Conservation (phyloP, 495 filamentous ascomycete genomes). For the Jackrogersella minutella region DNA sequence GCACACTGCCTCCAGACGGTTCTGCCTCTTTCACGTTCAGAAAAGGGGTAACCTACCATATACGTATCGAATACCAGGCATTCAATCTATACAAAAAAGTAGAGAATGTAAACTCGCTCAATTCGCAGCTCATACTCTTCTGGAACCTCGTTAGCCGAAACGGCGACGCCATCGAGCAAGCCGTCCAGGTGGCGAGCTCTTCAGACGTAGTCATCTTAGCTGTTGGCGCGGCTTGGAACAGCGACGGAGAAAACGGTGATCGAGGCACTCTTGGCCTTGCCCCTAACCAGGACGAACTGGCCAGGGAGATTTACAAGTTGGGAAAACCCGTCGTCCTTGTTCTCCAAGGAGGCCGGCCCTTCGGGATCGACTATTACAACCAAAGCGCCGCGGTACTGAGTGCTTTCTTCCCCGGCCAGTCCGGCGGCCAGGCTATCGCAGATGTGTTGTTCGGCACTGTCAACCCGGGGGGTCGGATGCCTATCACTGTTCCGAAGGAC, state of each 20-base stretch:
- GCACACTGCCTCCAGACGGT: slow-evolving; percentile 47
- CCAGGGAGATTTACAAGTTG: slow-evolving; percentile 48
- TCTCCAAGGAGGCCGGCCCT: slow-evolving; percentile 54
- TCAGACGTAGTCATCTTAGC: slow-evolving; percentile 54
- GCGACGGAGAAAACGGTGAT: slow-evolving; percentile 56
- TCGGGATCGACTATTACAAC: slow-evolving; percentile 51
- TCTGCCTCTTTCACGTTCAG: slow-evolving; percentile 49
- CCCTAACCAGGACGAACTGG: slow-evolving; percentile 44
- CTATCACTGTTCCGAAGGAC: slow-evolving; percentile 49
- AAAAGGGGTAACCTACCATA: slow-evolving; percentile 44
- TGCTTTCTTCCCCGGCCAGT: slow-evolving; percentile 53
- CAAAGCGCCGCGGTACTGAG: slow-evolving; percentile 48
- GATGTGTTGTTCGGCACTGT: slow-evolving; percentile 55
- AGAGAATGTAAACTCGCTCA: slow-evolving; percentile 53
- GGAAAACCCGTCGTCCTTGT: slow-evolving; percentile 54
- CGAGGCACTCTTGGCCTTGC: slow-evolving; percentile 50
- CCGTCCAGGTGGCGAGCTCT: slow-evolving; percentile 45
- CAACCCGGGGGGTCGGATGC: slow-evolving; percentile 54
- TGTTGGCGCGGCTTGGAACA: slow-evolving; percentile 54
- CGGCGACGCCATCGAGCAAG: slow-evolving; percentile 47
- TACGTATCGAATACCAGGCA: slow-evolving; percentile 56
- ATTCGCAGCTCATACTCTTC: slow-evolving; percentile 54
- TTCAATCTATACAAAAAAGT: slow-evolving; percentile 54
- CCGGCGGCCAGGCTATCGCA: slow-evolving; percentile 58
- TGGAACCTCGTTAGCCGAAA: slow-evolving; percentile 55